A percentile compares a stretch with the other conserved stretches of the same genome.
Evolutionary conservation across 2,329 filamentous ascomycete genomes (phyloP).

Genomic region (Pestalotiopsis sp.): DNA sequence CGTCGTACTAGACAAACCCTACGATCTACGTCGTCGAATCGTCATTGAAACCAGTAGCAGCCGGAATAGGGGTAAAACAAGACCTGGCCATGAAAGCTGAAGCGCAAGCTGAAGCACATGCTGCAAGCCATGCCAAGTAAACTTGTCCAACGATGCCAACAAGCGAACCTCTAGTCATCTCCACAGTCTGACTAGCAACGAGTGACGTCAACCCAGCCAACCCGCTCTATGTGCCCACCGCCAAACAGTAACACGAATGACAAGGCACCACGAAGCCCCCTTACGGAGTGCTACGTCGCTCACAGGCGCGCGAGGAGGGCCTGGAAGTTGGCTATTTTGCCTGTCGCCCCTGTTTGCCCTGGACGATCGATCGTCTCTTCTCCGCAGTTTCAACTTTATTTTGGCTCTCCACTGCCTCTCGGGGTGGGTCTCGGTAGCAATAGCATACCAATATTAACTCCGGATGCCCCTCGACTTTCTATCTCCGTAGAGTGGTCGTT

Average conservation of each 20-base stretch:
- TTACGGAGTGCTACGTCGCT: neutral
- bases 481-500: neutral
- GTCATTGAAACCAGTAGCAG: neutral
- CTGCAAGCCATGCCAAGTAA: conserved; percentile 10
- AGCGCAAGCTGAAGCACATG: conserved; percentile 1
- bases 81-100: neutral
- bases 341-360: neutral
- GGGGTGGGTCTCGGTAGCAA: neutral
- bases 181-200: conserved; percentile 11
- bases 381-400: neutral
- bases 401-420: neutral
- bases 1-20: neutral
- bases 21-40: neutral
- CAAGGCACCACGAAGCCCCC: conserved; percentile 3
- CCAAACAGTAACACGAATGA: conserved; percentile 9
- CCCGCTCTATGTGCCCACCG: neutral
- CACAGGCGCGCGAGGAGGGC: neutral
- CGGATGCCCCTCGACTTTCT: neutral
- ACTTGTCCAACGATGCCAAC: conserved; percentile 5
- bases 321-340: neutral
- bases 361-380: neutral
- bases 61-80: neutral
- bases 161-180: conserved; percentile 2
- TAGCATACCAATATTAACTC: neutral
- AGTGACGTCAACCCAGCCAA: conserved; percentile 12